Conservation (phyloP, 495 filamentous ascomycete genomes). For the Aspergillus cavernicola region DNA sequence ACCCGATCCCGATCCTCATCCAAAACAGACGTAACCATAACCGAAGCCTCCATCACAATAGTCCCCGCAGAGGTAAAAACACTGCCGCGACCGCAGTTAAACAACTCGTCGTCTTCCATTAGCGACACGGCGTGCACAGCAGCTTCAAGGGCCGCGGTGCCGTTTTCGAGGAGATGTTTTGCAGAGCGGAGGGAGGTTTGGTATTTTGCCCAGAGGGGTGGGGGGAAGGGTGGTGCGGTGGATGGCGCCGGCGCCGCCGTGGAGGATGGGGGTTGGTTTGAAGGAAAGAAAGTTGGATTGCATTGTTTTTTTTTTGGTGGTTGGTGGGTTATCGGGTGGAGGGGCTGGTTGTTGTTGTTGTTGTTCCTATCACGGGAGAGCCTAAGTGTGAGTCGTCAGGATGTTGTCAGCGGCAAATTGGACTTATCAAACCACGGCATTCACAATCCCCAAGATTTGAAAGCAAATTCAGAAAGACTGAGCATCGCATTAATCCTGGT, state of each 20-base stretch:
- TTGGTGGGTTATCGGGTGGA: background rate
- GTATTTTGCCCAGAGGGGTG: slow-evolving; percentile 56
- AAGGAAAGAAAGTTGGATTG: slow-evolving; percentile 18
- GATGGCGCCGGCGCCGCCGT: slow-evolving; percentile 85
- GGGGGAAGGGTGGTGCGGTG: slow-evolving; percentile 62
- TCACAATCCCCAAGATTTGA: background rate
- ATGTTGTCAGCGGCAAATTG: slow-evolving; percentile 3
- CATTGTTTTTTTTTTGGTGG: slow-evolving; percentile 10
- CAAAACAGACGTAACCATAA: slow-evolving; percentile 66
- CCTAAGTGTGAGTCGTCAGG: background rate
- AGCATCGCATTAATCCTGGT: slow-evolving; percentile 37
- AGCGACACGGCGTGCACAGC: slow-evolving; percentile 71
- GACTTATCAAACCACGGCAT: background rate
- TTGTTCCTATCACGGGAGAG: background rate
- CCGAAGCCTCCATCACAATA: slow-evolving; percentile 84
- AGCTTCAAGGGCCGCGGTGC: slow-evolving; percentile 60
- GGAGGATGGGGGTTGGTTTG: slow-evolving; percentile 73
- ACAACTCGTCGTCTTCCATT: slow-evolving; percentile 78
- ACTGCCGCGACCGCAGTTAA: slow-evolving; percentile 81
- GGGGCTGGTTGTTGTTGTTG: too few species aligned
- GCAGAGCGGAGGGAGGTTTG: slow-evolving; percentile 52
- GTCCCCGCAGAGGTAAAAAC: slow-evolving; percentile 80
- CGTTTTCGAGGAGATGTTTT: slow-evolving; percentile 35
- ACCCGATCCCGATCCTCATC: background rate
- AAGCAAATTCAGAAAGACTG: background rate